A percentile compares a stretch with the other conserved stretches of the same genome.
Evolutionary conservation across 306 rosid species (phyloP).

Genomic region (Cicer arietinum): DNA sequence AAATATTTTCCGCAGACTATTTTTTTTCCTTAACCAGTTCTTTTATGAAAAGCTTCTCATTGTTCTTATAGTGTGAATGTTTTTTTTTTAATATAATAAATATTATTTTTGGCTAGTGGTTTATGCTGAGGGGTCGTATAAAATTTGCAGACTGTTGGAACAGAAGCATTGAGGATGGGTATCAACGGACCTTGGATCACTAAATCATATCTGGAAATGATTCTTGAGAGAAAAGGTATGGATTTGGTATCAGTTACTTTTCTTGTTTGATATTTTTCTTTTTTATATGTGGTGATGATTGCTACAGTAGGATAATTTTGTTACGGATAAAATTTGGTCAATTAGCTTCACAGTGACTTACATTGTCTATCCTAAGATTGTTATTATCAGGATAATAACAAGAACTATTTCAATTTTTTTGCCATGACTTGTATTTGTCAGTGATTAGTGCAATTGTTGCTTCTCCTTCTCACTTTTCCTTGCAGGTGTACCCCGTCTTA

Average conservation of each 20-base stretch:
- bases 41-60: conserved; percentile 20
- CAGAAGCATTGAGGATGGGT: conserved; percentile 82
- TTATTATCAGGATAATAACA: conserved; percentile 33
- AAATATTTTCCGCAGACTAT: background rate
- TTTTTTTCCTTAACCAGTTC: background rate
- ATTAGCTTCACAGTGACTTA: conserved; percentile 9
- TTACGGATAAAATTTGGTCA: conserved; percentile 26
- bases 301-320: conserved; percentile 28
- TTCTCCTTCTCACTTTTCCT: conserved; percentile 38
- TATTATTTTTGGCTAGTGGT: conserved; percentile 23
- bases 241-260: conserved; percentile 33
- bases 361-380: conserved; percentile 32
- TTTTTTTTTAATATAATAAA: conserved; percentile 11
- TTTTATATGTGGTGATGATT: conserved; percentile 29
- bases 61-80: conserved; percentile 1
- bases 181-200: conserved; percentile 89
- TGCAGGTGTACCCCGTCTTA: conserved; percentile 99
- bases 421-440: conserved; percentile 28
- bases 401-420: conserved; percentile 23
- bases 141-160: conserved; percentile 85
- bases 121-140: conserved; percentile 21
- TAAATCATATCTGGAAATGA: conserved; percentile 96
- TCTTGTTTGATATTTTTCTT: conserved; percentile 15
- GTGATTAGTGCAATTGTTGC: conserved; percentile 28
- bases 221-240: conserved; percentile 92